Evolutionary conservation across 177 flowering plant genomes (phyloP), one percentile per base, ranked within the genome.

Genomic region (Tripterygium wilfordii): DNA sequence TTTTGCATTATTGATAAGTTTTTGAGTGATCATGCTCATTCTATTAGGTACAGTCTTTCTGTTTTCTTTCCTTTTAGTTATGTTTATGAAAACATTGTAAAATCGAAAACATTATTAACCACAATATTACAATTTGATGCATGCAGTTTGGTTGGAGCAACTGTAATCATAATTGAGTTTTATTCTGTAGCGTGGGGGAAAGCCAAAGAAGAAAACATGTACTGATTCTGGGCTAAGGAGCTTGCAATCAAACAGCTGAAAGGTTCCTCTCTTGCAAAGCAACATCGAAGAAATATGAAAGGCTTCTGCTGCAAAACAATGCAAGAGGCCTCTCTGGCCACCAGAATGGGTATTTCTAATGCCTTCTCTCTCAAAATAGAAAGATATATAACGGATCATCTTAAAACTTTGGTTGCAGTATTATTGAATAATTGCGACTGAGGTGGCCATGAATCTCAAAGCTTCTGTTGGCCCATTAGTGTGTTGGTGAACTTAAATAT

Each of bases 101-200:
- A n/a, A n/a, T n/a, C n/a, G n/a, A n/a, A n/a, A n/a, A n/a, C n/a
- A n/a, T n/a, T n/a, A n/a, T n/a, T n/a, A n/a, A n/a, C n/a, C n/a
- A n/a, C n/a, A n/a, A n/a, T n/a, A n/a, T n/a, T n/a, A n/a, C n/a
- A n/a, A n/a, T n/a, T 9, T 43, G 2, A 15, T 42, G 1, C 10
- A 19, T 62, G 62, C 66, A 68, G 82, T 54, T 62, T 76, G 57
- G 10, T 76, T 26, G 82, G 82, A 55, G 64, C 78, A 23, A 43
- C 45, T 17, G 53, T 70, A 17, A 65, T 73, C 21, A 62, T 73
- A n/a, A 45, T 42, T 45, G 78, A 78, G 10, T 73, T 77, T 51
- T 70, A 74, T 53, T 52, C 58, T 19, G 78, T 77, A 36, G 58
- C 73, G 63, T 77, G 82, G 82, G 78, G 78, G 18, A 70, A 73